Conservation (phyloP, 768 basidiomycete species). For the Baorangia bicolor region DNA sequence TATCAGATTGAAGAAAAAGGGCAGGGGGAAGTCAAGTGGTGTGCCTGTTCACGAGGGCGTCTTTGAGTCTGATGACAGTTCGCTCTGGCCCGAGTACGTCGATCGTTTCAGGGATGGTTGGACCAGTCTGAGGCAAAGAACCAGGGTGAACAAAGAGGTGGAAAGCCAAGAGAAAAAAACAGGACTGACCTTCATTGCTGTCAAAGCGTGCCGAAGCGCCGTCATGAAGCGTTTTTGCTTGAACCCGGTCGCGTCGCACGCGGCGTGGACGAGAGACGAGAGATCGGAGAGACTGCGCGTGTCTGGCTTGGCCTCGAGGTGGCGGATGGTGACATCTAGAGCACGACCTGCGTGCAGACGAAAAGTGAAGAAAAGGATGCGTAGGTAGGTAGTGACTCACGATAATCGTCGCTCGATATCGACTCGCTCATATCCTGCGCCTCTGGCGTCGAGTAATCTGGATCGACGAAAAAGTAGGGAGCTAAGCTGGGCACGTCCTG, state of each 20-base stretch:
- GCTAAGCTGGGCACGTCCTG: slow-evolving; percentile 67
- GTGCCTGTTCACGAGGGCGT: slow-evolving; percentile 2
- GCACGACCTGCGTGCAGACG: slow-evolving; percentile 1
- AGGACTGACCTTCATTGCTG: slow-evolving; percentile 72
- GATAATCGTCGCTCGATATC: slow-evolving; percentile 41
- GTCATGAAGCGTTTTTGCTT: slow-evolving; percentile 64
- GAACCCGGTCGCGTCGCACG: slow-evolving; percentile 39
- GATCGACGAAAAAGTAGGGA: slow-evolving; percentile 78
- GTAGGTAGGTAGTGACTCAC: slow-evolving; percentile 34
- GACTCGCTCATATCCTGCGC: slow-evolving; percentile 52
- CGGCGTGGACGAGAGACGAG: slow-evolving; percentile 41
- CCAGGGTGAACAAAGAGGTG: background rate
- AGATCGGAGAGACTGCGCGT: slow-evolving; percentile 24
- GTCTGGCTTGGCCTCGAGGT: slow-evolving; percentile 3
- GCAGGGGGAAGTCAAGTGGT: background rate
- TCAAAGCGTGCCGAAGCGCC: slow-evolving; percentile 72
- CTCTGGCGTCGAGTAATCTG: slow-evolving; percentile 54
- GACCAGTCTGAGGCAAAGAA: slow-evolving; percentile 36
- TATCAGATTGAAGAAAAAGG: background rate
- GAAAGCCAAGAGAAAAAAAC: background rate
- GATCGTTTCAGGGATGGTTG: slow-evolving; percentile 41
- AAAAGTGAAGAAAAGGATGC: background rate
- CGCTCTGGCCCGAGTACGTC: slow-evolving; percentile 37
- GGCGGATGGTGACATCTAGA: slow-evolving; percentile 3
- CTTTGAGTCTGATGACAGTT: slow-evolving; percentile 17